These are phyloP conservation scores for Zygoascus meyerae DNA, from an alignment of 1,139 yeast genomes.

Conservation along the genomic window DNA sequence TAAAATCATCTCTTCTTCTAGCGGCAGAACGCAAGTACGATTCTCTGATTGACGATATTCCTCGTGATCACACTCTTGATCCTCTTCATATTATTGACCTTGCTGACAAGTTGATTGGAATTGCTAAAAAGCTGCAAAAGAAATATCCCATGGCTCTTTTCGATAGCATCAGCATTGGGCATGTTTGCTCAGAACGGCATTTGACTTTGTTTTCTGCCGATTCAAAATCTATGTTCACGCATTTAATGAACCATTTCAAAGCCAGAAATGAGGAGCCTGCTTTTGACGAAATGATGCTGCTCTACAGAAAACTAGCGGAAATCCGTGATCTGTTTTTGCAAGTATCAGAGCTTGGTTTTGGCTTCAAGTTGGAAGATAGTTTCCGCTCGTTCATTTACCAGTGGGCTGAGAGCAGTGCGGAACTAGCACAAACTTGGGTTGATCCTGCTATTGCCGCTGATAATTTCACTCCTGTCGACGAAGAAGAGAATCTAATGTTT, in stretches of 20 bases:
- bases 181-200: conserved; percentile 50
- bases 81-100: conserved; percentile 55
- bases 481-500: conserved; percentile 36
- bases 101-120: conserved; percentile 49
- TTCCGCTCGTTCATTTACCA: conserved; percentile 54
- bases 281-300: conserved; percentile 56
- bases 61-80: conserved; percentile 57
- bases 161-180: conserved; percentile 52
- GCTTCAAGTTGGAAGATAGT: conserved; percentile 53
- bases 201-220: conserved; percentile 62
- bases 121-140: conserved; percentile 51
- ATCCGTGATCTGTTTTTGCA: conserved; percentile 51
- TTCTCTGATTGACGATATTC: conserved; percentile 50
- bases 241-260: conserved; percentile 44
- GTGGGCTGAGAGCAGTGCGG: conserved; percentile 53
- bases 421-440: conserved; percentile 46
- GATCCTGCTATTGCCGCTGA: conserved; percentile 53
- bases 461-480: conserved; percentile 48
- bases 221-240: conserved; percentile 53
- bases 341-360: conserved; percentile 42
- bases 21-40: conserved; percentile 59
- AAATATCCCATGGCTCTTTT: conserved; percentile 57
- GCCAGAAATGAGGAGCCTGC: conserved; percentile 36
- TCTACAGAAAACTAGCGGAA: conserved; percentile 52
- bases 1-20: conserved; percentile 45